Evolutionary conservation across 495 filamentous ascomycete species (phyloP).

Genomic region (Aspergillus avenaceus): DNA sequence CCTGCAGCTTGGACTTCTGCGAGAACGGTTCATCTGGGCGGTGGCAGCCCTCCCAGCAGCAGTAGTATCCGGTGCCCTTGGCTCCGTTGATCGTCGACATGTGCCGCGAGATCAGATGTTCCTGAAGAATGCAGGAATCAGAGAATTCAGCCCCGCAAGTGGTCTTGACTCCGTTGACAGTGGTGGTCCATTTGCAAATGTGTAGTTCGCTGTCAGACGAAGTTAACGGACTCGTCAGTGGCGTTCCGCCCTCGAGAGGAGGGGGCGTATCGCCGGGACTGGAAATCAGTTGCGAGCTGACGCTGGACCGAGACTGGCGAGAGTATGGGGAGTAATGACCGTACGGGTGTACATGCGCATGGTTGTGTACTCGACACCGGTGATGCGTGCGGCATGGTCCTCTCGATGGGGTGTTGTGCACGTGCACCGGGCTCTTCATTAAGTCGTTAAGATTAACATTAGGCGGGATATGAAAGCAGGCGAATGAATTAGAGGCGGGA

Average conservation of each 20-base stretch:
- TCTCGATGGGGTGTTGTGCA: constrained; percentile 14
- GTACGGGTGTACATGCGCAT: constrained; percentile 25
- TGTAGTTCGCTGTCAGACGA: constrained; percentile 30
- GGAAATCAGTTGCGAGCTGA: constrained; percentile 39
- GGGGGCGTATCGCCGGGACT: constrained; percentile 42
- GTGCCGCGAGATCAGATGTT: constrained; percentile 38
- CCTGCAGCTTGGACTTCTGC: constrained; percentile 48
- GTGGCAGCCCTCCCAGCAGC: constrained; percentile 44
- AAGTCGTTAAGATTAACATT: constrained; percentile 9
- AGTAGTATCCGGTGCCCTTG: constrained; percentile 47
- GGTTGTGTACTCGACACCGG: constrained; percentile 32
- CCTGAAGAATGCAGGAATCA: constrained; percentile 35
- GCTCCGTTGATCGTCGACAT: constrained; percentile 39
- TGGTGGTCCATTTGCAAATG: constrained; percentile 36
- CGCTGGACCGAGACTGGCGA: constrained; percentile 38
- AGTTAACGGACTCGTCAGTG: constrained; percentile 38
- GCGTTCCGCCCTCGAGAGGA: constrained; percentile 35
- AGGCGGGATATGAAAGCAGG: constrained; percentile 26
- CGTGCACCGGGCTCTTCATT: constrained; percentile 28
- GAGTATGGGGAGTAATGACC: constrained; percentile 39
- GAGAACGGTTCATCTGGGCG: constrained; percentile 46
- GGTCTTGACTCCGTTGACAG: constrained; percentile 24
- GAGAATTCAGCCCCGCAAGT: constrained; percentile 34
- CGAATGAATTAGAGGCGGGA: constrained; percentile 15
- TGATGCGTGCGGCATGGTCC: constrained; percentile 38